Evolutionary conservation across 1,284 basidiomycete genomes (phyloP).

Genomic region (Moniliella sp.): DNA sequence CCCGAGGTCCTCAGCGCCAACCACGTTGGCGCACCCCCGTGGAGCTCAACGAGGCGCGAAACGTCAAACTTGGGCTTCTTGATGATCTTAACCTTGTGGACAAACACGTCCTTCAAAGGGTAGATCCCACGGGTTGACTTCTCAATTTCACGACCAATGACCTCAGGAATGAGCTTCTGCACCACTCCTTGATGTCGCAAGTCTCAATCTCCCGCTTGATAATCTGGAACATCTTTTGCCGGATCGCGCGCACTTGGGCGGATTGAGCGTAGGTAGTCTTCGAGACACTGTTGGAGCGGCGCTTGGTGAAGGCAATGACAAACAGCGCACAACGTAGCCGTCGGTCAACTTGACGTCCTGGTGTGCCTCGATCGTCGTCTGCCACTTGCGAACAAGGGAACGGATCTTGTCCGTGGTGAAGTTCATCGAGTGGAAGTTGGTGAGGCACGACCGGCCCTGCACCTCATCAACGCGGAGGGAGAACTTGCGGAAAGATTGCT

Average conservation of each 20-base stretch:
- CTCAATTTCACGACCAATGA: conserved; percentile 98
- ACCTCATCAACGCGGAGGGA: conserved; percentile 92
- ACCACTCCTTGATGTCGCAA: conserved; percentile 79
- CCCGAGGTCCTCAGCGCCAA: conserved; percentile 55
- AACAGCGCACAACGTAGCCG: conserved; percentile 94
- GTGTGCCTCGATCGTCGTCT: conserved; percentile 94
- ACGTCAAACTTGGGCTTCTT: conserved; percentile 85
- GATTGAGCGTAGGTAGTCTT: conserved; percentile 98
- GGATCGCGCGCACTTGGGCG: conserved; percentile 83
- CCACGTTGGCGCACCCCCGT: conserved; percentile 43
- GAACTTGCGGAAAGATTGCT: conserved; percentile 98
- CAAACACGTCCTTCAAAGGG: conserved; percentile 76
- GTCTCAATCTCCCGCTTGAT: conserved; percentile 86
- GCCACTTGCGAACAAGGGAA: conserved; percentile 99
- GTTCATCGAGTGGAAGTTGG: conserved; percentile 99
- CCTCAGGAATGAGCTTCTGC: conserved; percentile 95
- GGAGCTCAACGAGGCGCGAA: conserved; percentile 86
- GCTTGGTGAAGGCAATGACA: conserved; percentile 97
- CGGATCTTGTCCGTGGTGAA: conserved; percentile 99
- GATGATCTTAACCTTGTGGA: conserved; percentile 75
- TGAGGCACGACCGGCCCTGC: conserved; percentile 95
- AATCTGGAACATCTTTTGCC: conserved; percentile 99
- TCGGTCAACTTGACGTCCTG: conserved; percentile 96
- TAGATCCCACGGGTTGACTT: conserved; percentile 84
- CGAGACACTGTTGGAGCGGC: conserved; percentile 80